A percentile compares a stretch with the other conserved stretches of the same genome.
Evolutionary conservation across 306 rosid species (phyloP).

Genomic region (Mimosa pudica): DNA sequence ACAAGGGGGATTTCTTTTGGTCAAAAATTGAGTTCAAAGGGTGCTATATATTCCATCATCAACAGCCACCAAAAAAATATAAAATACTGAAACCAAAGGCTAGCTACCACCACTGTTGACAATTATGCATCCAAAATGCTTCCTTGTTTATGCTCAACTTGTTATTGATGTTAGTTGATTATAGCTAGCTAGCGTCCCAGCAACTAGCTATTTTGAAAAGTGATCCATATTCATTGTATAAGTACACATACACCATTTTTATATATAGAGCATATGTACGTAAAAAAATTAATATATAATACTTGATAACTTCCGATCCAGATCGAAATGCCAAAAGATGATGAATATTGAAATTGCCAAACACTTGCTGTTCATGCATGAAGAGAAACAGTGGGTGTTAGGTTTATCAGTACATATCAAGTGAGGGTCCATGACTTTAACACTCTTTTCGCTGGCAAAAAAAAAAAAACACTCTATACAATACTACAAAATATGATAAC

Average conservation of each 20-base stretch:
- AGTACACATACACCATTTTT: background rate
- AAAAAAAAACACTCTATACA: no score
- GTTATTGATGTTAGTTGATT: background rate
- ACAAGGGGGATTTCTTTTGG: background rate
- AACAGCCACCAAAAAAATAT: background rate
- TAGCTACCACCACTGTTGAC: background rate
- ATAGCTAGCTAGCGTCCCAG: background rate
- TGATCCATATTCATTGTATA: background rate
- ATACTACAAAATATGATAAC: no score
- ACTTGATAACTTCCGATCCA: background rate
- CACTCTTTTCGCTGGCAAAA: no score
- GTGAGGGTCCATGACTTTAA: conserved; percentile 2
- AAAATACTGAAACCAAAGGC: background rate
- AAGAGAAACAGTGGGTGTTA: conserved; percentile 12
- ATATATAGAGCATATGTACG: background rate
- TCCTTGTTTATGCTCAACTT: background rate
- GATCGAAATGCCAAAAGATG: background rate
- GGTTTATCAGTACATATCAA: background rate
- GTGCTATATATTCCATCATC: background rate
- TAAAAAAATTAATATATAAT: background rate
- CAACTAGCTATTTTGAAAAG: background rate
- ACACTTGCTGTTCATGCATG: background rate
- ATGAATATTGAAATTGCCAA: background rate
- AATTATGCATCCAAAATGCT: background rate
- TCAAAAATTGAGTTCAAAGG: background rate